Evolutionary conservation across 306 rosid genomes (phyloP).

Genomic region (Rosa rugosa): DNA sequence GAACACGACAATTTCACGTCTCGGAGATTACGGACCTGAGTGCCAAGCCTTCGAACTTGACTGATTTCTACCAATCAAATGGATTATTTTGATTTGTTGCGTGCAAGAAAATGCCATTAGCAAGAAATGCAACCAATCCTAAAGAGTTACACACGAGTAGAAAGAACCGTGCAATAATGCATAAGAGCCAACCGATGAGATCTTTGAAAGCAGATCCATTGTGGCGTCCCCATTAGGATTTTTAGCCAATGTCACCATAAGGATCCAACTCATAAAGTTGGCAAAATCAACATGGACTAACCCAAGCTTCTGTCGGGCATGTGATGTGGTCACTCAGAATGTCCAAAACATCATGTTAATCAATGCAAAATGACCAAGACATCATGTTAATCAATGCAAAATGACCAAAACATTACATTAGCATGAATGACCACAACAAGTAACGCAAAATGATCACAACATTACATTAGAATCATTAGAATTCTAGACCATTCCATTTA

Average conservation of each 20-base stretch:
- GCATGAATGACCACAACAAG: neutral
- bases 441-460: neutral
- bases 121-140: too few species aligned
- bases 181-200: neutral
- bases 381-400: neutral
- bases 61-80: too few species aligned
- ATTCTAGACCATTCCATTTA: too few species aligned
- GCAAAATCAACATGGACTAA: neutral
- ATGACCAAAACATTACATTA: neutral
- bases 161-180: too few species aligned
- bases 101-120: too few species aligned
- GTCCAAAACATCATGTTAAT: neutral
- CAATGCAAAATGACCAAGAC: neutral
- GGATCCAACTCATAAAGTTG: neutral
- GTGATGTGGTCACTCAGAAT: neutral
- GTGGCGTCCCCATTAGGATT: neutral
- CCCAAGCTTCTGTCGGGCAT: neutral
- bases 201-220: neutral
- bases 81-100: too few species aligned
- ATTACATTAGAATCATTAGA: too few species aligned
- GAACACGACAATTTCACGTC: too few species aligned
- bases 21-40: too few species aligned
- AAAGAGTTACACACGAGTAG: too few species aligned
- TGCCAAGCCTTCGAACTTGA: too few species aligned
- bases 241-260: neutral